Conservation (phyloP, 2,329 filamentous ascomycete genomes). For the Seiridium unicorne region DNA sequence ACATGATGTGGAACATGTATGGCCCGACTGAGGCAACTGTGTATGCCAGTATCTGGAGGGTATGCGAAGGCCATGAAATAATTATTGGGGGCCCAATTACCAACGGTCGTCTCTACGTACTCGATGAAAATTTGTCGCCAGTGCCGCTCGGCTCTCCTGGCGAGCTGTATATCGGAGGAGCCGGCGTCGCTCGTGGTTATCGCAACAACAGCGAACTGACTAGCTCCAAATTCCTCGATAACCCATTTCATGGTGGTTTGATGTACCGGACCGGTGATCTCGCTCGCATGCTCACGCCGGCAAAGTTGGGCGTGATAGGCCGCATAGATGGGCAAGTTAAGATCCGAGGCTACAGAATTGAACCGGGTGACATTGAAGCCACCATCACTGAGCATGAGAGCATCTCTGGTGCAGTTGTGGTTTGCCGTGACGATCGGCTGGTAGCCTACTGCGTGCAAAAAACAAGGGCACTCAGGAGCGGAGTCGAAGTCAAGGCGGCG, state of each 20-base stretch:
- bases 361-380: conserved; percentile 27
- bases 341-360: conserved; percentile 26
- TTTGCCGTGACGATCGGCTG: conserved; percentile 22
- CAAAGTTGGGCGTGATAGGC: conserved; percentile 18
- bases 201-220: conserved; percentile 18
- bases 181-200: conserved; percentile 31
- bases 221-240: conserved; percentile 16
- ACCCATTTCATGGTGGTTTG: conserved; percentile 19
- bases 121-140: conserved; percentile 33
- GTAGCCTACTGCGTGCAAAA: conserved; percentile 26
- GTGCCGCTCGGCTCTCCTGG: conserved; percentile 35
- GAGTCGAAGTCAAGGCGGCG: neutral
- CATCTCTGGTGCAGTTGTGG: conserved; percentile 23
- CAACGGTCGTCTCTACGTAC: conserved; percentile 37
- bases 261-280: conserved; percentile 27
- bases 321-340: conserved; percentile 27
- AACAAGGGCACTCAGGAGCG: neutral
- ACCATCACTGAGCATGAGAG: conserved; percentile 16
- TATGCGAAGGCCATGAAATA: conserved; percentile 18
- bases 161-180: conserved; percentile 31
- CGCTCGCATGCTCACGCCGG: conserved; percentile 14
- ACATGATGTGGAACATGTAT: conserved; percentile 25
- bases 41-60: conserved; percentile 23
- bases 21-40: conserved; percentile 27
- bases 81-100: conserved; percentile 22